Conservation (phyloP, 805 yeast genomes). For the Pichia kluyveri region DNA sequence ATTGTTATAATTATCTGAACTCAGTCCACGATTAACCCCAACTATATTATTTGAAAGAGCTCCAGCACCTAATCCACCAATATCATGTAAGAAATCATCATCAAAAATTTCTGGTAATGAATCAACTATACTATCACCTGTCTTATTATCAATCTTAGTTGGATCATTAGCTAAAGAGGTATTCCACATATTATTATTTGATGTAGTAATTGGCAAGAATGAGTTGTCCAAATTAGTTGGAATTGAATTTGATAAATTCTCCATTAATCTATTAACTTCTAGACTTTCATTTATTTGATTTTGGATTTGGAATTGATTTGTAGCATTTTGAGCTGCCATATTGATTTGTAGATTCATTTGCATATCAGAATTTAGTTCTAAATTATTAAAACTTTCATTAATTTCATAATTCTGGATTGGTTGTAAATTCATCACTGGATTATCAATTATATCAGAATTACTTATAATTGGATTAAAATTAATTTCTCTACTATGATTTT, state of each 20-base stretch:
- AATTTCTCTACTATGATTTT: constrained; percentile 4
- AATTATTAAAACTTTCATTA: background rate
- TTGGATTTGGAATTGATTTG: background rate
- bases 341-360: background rate
- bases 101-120: constrained; percentile 24
- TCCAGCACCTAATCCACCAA: constrained; percentile 18
- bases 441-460: constrained; percentile 1
- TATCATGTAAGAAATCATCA: constrained; percentile 25
- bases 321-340: too few species aligned
- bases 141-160: background rate
- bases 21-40: background rate
- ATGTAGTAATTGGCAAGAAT: background rate
- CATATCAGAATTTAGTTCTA: background rate
- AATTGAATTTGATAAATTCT: background rate
- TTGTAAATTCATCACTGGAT: background rate
- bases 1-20: background rate
- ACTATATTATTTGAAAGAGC: too few species aligned
- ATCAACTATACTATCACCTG: constrained; percentile 1
- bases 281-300: background rate
- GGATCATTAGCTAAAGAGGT: background rate
- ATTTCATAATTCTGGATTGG: background rate
- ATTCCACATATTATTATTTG: background rate
- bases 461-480: constrained; percentile 4
- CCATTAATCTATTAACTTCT: background rate
- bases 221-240: background rate